phyloP scores from a whole-genome alignment of 257 asterid genomes.

The Anisodus tanguticus region DNA sequence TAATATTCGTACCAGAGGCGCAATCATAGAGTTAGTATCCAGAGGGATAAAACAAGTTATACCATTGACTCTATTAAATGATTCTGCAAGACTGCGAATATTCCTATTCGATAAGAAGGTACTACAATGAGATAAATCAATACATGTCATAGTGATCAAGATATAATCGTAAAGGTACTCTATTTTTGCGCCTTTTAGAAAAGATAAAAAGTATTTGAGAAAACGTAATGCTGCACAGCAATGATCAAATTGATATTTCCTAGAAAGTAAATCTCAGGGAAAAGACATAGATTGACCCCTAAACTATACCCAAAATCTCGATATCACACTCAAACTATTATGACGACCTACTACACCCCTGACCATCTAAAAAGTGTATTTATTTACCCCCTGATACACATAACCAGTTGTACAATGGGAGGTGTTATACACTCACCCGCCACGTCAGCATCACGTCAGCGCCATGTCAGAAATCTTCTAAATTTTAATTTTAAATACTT shows the following conservation, averaged over 20 bases:
- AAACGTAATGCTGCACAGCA: background rate
- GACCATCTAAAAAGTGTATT: no score
- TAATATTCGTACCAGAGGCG: background rate
- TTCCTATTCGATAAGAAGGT: background rate
- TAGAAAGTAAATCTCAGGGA: background rate
- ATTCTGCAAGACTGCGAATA: background rate
- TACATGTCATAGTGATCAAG: constrained; percentile 8
- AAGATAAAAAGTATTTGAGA: background rate
- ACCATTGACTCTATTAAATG: background rate
- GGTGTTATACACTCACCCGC: no score
- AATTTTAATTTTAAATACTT: no score
- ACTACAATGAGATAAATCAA: background rate
- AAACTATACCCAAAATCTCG: no score
- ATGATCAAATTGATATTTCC: background rate
- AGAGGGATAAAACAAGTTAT: constrained; percentile 2
- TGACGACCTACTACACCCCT: no score
- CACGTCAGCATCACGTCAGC: no score
- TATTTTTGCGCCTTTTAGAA: background rate
- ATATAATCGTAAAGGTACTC: background rate
- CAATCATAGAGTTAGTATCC: background rate
- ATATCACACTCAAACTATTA: no score
- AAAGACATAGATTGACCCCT: no score
- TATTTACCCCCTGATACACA: no score
- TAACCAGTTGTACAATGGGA: no score
- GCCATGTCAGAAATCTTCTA: no score